These are phyloP conservation scores for Pezicula carpinea DNA, from an alignment of 2,329 filamentous ascomycete species.

Conservation along the genomic window DNA sequence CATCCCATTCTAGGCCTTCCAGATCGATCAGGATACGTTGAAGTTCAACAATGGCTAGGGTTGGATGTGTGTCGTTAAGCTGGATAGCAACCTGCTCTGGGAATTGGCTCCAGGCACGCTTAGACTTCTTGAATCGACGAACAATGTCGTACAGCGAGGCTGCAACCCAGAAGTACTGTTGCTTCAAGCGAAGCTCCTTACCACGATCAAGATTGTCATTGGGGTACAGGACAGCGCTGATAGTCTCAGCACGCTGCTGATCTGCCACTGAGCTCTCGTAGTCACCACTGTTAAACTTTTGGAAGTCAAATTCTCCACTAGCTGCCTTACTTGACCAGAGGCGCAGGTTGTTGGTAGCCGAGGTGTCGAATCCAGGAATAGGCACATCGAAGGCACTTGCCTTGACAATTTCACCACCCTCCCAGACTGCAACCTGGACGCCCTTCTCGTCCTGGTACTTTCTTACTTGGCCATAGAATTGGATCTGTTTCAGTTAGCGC, in stretches of 20 bases:
- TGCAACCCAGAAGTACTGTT: conserved; percentile 99
- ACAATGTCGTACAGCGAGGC: conserved; percentile 96
- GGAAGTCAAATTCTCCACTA: conserved; percentile 97
- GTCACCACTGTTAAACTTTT: conserved; percentile 97
- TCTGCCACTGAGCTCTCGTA: conserved; percentile 97
- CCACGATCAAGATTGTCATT: conserved; percentile 96
- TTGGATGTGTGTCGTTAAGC: conserved; percentile 96
- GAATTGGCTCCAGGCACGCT: conserved; percentile 86
- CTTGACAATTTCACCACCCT: conserved; percentile 86
- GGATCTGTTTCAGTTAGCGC: conserved; percentile 46
- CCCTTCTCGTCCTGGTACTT: conserved; percentile 73
- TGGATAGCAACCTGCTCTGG: conserved; percentile 94
- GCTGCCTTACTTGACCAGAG: conserved; percentile 98
- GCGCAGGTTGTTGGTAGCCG: conserved; percentile 91
- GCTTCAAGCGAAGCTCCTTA: conserved; percentile 95
- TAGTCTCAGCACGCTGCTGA: conserved; percentile 97
- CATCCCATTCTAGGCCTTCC: conserved; percentile 89
- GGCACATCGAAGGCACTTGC: conserved; percentile 92
- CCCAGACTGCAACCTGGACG: conserved; percentile 73
- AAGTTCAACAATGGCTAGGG: conserved; percentile 90
- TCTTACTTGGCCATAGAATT: conserved; percentile 86
- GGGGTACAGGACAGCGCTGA: conserved; percentile 93
- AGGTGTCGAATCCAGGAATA: conserved; percentile 85
- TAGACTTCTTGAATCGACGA: conserved; percentile 95
- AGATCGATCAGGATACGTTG: conserved; percentile 87